Evolutionary conservation across 352 stramenopile genomes (phyloP).

Genomic region (Globisporangium perplexum): DNA sequence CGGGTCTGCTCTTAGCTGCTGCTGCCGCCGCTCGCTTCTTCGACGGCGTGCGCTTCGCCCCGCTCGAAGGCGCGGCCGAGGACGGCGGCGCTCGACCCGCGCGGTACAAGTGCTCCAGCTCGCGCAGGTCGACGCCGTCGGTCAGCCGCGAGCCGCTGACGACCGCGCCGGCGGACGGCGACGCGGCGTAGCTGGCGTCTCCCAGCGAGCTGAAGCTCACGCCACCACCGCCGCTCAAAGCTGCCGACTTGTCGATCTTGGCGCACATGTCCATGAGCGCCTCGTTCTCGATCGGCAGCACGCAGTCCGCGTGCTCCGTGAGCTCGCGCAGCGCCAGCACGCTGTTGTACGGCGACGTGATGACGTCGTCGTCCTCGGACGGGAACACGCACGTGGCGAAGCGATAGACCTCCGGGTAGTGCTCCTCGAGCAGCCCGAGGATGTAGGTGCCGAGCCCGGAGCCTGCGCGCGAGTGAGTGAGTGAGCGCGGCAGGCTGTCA

Average conservation of each 20-base stretch:
- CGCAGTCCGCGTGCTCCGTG: conserved; percentile 85
- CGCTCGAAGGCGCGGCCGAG: not conserved
- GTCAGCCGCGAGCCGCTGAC: conserved; percentile 34
- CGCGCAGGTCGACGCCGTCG: conserved; percentile 37
- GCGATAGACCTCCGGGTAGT: conserved; percentile 83
- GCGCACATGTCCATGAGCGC: conserved; percentile 69
- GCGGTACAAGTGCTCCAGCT: conserved; percentile 47
- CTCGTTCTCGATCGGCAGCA: conserved; percentile 90
- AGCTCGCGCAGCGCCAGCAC: conserved; percentile 76
- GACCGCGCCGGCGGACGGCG: conserved; percentile 9
- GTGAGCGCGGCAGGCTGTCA: no score
- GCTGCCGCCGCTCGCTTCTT: conserved; percentile 12
- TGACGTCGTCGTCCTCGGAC: conserved; percentile 88
- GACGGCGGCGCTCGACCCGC: conserved; percentile 17
- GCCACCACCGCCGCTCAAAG: not conserved
- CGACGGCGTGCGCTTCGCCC: not conserved
- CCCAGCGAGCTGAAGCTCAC: conserved; percentile 14
- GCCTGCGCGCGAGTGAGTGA: conserved; percentile 24
- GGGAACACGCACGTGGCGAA: conserved; percentile 80
- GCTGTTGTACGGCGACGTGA: conserved; percentile 93
- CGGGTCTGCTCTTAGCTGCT: not conserved
- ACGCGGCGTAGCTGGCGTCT: not conserved
- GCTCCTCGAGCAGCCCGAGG: conserved; percentile 74
- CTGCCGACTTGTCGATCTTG: conserved; percentile 24
- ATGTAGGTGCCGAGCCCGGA: conserved; percentile 90